These are phyloP conservation scores for Seiridium unicorne DNA, from an alignment of 2,329 filamentous ascomycete species.

Conservation along the genomic window DNA sequence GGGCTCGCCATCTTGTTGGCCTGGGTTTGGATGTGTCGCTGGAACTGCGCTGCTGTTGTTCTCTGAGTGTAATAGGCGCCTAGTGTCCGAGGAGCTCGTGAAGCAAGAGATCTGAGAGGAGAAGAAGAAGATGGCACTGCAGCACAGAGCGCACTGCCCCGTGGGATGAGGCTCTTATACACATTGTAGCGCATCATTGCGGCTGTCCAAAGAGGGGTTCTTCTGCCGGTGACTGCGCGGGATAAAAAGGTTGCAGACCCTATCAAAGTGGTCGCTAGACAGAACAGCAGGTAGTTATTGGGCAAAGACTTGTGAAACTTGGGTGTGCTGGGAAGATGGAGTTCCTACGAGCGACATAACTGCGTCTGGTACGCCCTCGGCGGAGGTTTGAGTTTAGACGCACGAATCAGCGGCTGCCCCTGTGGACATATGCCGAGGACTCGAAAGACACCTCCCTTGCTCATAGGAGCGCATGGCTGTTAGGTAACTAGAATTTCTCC, in stretches of 20 bases:
- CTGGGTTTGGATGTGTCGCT: not conserved
- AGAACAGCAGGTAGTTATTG: too few relatives aligned
- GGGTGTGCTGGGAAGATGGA: too few relatives aligned
- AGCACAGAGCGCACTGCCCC: not conserved
- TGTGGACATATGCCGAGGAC: too few relatives aligned
- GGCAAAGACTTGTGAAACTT: too few relatives aligned
- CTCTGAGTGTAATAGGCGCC: not conserved
- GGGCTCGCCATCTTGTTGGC: slow-evolving; percentile 24
- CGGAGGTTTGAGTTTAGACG: slow-evolving; percentile 1
- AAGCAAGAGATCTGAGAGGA: not conserved
- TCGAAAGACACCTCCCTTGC: too few relatives aligned
- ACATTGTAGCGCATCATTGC: not conserved
- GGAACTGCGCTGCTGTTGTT: not conserved
- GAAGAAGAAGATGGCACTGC: not conserved
- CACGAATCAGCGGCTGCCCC: slow-evolving; percentile 6
- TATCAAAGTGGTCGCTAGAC: too few relatives aligned
- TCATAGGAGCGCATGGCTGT: too few relatives aligned
- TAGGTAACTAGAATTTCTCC: too few relatives aligned
- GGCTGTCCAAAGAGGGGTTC: not conserved
- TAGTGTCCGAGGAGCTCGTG: not conserved
- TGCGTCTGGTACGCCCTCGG: not conserved
- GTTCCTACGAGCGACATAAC: too few relatives aligned
- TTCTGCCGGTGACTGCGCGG: not conserved
- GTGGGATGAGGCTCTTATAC: slow-evolving; percentile 7
- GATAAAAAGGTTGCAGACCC: too few relatives aligned